Evolutionary conservation across 2,329 filamentous ascomycete species (phyloP), one percentile per base, ranked within the genome.

Genomic region (Colletotrichum kahawae): DNA sequence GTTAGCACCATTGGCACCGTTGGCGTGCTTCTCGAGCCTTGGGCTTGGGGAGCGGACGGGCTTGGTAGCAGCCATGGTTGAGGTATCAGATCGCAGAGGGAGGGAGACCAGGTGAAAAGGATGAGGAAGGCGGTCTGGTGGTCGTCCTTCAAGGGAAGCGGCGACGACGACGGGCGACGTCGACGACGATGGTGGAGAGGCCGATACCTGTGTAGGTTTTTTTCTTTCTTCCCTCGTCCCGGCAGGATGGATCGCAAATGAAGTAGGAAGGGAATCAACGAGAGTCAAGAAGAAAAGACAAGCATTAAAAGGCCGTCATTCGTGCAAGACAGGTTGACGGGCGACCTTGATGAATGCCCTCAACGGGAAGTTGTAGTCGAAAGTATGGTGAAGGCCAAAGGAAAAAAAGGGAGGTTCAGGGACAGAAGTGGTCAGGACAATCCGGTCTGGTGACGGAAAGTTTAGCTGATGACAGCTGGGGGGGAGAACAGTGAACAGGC

Each of bases 211-310:
- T 59, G n/a, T 16, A 67, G 38, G 33, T 34, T 64, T n/a, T n/a
- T 48, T 48, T 48, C n/a, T 48, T 12, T 8, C 10, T n/a, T 24
- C 18, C n/a, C 38, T 43, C 18, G n/a, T 18, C 43, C 43, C 43
- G 43, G 60, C 54, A 27, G 9, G 54, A 67, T 48, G 68, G 38
- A 29, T 69, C 12, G 66, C 38, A 57, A 63, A 43, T 48, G 71
- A 38, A 54, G 66, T 31, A 43, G 38, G 62, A 67, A 68, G 27
- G 18, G 31, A 64, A 60, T 69, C 62, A 87, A 86, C 79, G 85
- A 87, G 78, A 83, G 85, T 86, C 80, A 79, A 82, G 84, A 87
- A 86, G 80, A 76, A 79, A 81, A 84, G 83, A 75, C 71, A 73
- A 77, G 80, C 80, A 86, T 87, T 86, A 86, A 81, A 85, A 85